Conservation (phyloP, 2,329 filamentous ascomycete genomes). For the Pezicula neosporulosa region DNA sequence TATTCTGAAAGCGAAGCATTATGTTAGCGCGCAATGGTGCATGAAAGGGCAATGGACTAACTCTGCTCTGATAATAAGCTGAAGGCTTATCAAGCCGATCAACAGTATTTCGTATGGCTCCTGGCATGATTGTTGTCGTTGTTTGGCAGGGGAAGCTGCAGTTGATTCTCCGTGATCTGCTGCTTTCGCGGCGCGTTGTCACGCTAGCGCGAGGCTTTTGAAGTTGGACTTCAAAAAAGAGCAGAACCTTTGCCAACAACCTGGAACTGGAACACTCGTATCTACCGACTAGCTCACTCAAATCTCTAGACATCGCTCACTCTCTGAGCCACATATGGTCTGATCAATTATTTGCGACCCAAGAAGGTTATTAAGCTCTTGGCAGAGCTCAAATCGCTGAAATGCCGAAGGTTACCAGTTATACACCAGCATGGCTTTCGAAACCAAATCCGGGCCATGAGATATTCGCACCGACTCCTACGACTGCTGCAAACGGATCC, state of each 20-base stretch:
- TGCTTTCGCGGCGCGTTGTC: slow-evolving; percentile 5
- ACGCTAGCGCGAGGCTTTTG: slow-evolving; percentile 17
- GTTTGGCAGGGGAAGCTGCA: neutral
- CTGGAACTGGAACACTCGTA: neutral
- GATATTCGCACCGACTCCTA: slow-evolving; percentile 56
- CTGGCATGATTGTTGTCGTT: slow-evolving; percentile 25
- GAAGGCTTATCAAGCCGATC: slow-evolving; percentile 92
- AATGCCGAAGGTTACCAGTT: slow-evolving; percentile 85
- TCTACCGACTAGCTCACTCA: slow-evolving; percentile 1
- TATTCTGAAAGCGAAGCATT: slow-evolving; percentile 38
- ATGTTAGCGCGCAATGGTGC: slow-evolving; percentile 17
- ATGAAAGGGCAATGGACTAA: slow-evolving; percentile 37
- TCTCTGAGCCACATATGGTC: neutral
- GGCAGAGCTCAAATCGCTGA: slow-evolving; percentile 21
- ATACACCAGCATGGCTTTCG: slow-evolving; percentile 84
- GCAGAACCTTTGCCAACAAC: slow-evolving; percentile 15
- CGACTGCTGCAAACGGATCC: slow-evolving; percentile 12
- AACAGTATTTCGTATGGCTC: slow-evolving; percentile 62
- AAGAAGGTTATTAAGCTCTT: slow-evolving; percentile 5
- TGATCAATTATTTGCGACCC: neutral
- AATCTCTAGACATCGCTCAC: neutral
- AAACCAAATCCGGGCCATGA: slow-evolving; percentile 72
- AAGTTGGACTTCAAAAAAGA: slow-evolving; percentile 16
- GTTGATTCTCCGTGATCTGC: slow-evolving; percentile 3
- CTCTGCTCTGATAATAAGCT: slow-evolving; percentile 85